Evolutionary conservation across 177 flowering plant species (phyloP).

Genomic region (Vitis hybrid): DNA sequence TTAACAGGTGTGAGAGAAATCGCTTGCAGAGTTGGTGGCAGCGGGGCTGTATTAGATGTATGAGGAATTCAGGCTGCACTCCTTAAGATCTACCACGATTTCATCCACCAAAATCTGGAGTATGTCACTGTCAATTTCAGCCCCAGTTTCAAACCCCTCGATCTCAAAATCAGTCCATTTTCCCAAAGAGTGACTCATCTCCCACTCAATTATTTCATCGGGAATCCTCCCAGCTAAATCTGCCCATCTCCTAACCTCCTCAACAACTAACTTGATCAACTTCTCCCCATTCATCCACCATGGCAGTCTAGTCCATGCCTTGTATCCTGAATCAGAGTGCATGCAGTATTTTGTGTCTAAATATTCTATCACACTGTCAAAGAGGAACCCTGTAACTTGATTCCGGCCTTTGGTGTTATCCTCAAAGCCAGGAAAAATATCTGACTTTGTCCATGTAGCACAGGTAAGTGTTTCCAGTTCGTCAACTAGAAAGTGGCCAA

Average conservation of each 20-base stretch:
- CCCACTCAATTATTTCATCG: constrained; percentile 71
- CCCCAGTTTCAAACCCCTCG: constrained; percentile 54
- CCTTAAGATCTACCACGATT: constrained; percentile 42
- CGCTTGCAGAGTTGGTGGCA: not conserved
- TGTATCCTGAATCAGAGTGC: constrained; percentile 33
- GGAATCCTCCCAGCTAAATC: constrained; percentile 37
- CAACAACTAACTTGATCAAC: constrained; percentile 39
- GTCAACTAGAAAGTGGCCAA: constrained; percentile 40
- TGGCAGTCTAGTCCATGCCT: constrained; percentile 40
- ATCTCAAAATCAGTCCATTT: constrained; percentile 72
- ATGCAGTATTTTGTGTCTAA: constrained; percentile 44
- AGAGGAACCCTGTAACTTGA: constrained; percentile 49
- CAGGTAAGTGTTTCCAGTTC: constrained; percentile 49
- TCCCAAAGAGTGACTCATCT: constrained; percentile 59
- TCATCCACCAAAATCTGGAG: constrained; percentile 59
- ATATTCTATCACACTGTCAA: constrained; percentile 62
- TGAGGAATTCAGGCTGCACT: not conserved
- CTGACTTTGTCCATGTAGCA: constrained; percentile 27
- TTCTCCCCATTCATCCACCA: constrained; percentile 20
- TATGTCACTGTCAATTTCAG: constrained; percentile 36
- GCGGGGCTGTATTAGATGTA: constrained; percentile 5
- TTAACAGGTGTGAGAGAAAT: too few species aligned
- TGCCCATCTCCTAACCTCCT: constrained; percentile 54
- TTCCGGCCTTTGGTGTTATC: constrained; percentile 29
- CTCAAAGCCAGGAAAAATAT: constrained; percentile 26